phyloP scores from a whole-genome alignment of 1,284 basidiomycete genomes.

The Peniophora sp. region DNA sequence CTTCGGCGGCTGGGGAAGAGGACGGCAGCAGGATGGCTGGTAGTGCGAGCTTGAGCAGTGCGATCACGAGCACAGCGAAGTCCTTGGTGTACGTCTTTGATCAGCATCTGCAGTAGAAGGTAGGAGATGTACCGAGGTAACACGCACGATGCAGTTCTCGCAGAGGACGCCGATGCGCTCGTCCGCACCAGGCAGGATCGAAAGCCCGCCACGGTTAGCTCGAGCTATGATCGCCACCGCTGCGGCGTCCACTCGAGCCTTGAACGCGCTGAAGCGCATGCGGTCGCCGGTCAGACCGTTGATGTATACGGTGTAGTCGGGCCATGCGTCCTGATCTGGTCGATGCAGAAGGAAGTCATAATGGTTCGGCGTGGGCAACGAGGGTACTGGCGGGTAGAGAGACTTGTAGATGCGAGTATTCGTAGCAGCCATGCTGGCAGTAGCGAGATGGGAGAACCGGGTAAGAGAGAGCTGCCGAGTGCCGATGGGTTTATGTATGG shows the following conservation, averaged over 20 bases:
- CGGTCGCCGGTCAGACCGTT: conserved; percentile 44
- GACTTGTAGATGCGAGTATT: conserved; percentile 17
- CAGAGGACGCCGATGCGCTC: conserved; percentile 64
- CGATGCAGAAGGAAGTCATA: conserved; percentile 49
- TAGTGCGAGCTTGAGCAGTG: conserved; percentile 46
- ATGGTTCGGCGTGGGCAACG: conserved; percentile 40
- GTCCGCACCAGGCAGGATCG: conserved; percentile 32
- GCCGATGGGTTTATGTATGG: no score
- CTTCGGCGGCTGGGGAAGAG: conserved; percentile 60
- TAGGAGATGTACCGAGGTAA: no score
- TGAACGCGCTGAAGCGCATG: conserved; percentile 39
- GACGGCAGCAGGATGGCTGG: conserved; percentile 60
- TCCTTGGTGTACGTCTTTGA: conserved; percentile 35
- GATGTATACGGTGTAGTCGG: conserved; percentile 49
- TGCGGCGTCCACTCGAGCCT: conserved; percentile 41
- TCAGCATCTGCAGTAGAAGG: background rate
- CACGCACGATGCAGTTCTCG: conserved; percentile 57
- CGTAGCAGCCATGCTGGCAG: no score
- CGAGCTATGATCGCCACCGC: conserved; percentile 44
- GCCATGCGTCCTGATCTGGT: conserved; percentile 41
- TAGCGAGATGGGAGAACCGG: no score
- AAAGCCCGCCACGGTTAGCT: conserved; percentile 42
- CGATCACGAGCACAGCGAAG: conserved; percentile 48
- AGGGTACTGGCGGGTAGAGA: conserved; percentile 27
- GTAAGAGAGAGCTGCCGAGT: no score